Evolutionary conservation across 2,329 filamentous ascomycete genomes (phyloP), one percentile per base, ranked within the genome.

Genomic region (Diplodia corticola): DNA sequence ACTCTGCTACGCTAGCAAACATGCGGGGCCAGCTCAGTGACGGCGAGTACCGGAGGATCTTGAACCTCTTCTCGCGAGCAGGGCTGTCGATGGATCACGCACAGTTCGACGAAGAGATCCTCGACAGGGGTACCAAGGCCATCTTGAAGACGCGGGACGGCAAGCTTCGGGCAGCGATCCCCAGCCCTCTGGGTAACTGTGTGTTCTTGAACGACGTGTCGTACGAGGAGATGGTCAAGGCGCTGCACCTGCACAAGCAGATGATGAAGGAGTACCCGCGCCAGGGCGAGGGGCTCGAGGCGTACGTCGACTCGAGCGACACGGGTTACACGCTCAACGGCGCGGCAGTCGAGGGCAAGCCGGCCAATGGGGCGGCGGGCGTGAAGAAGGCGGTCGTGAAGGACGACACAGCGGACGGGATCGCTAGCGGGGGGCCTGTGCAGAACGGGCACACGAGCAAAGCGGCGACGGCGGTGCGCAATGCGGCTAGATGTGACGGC

Each of bases 71-170:
- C 77, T 91, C 88, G 0, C 83, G 88, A 51, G 88, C 88, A 5
- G 89, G 89, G 22, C 82, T 91, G 0, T 88, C 88, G 22, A 91
- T 91, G 82, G 89, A 91, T 68, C 89, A 91, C 71, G 81, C 84
- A 6, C 80, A 88, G 44, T 91, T 91, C 72, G 84, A 90, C 70
- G 87, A 88, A 64, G 81, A 85, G 0, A 82, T 91, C 28, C 83
- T 91, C 10, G 85, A 88, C 61, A 86, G 86, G 71, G 89, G 83
- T 2, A 91, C 89, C 1, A 80, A 85, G 15, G 89, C 89, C 13
- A 91, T 91, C 68, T 79, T 91, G 59, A 89, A 88, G 80, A 91
- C 89, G 0, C 83, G 89, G 13, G 89, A 91, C 69, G 89, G 89
- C 37, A 81, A 85, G 72, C 81, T 91, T 10, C 84, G 89, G 46